phyloP scores from a whole-genome alignment of 371 early-diverging fungal species.

The Rhizopus sp. region DNA sequence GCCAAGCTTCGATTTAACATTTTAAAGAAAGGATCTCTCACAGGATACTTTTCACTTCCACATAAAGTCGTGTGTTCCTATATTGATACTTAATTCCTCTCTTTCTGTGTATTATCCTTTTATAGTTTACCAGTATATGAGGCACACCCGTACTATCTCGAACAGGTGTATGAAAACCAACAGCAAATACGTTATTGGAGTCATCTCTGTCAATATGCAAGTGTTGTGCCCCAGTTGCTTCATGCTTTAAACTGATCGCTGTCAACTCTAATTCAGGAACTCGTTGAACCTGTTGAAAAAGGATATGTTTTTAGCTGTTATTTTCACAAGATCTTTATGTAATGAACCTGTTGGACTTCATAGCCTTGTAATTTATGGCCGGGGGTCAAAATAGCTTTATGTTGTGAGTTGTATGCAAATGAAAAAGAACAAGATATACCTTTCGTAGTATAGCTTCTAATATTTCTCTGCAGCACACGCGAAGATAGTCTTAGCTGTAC shows the following conservation, averaged over 20 bases:
- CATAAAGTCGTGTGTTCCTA: slow-evolving; percentile 94
- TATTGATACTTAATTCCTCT: neutral
- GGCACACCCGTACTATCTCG: slow-evolving; percentile 86
- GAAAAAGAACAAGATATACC: slow-evolving; percentile 7
- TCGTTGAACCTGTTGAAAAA: slow-evolving; percentile 33
- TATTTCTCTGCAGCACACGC: slow-evolving; percentile 11
- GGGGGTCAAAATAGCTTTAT: slow-evolving; percentile 27
- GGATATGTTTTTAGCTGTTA: neutral
- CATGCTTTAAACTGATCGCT: slow-evolving; percentile 70
- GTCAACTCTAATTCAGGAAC: slow-evolving; percentile 72
- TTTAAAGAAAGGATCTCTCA: slow-evolving; percentile 97
- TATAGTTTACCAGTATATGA: slow-evolving; percentile 75
- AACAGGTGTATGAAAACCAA: slow-evolving; percentile 90
- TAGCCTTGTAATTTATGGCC: slow-evolving; percentile 35
- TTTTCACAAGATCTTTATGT: neutral
- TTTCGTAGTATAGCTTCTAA: slow-evolving; percentile 17
- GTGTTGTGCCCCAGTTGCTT: slow-evolving; percentile 83
- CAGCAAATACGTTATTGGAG: slow-evolving; percentile 87
- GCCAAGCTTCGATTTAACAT: slow-evolving; percentile 96
- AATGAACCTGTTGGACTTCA: slow-evolving; percentile 24
- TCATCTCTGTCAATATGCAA: slow-evolving; percentile 88
- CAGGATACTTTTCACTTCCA: slow-evolving; percentile 86
- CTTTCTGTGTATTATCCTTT: neutral
- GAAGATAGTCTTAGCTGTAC: slow-evolving; percentile 18
- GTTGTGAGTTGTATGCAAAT: neutral